Evolutionary conservation across 495 filamentous ascomycete species (phyloP), one percentile per base, ranked within the genome.

Genomic region (Penicillium chermesinum): DNA sequence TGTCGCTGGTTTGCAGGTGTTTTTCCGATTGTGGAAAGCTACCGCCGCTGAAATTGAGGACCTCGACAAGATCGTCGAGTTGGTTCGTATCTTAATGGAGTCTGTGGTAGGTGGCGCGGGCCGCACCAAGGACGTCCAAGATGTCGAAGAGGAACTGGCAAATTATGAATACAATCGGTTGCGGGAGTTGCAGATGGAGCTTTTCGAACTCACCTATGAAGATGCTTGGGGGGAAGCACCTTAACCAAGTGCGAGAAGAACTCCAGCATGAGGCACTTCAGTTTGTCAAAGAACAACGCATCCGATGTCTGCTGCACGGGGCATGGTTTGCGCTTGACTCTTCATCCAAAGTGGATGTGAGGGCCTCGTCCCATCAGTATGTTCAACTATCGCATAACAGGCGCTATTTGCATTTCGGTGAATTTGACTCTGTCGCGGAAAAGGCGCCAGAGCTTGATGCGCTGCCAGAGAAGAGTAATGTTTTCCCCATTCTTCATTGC

Each of bases 251-350:
- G 10, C 85, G 91, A n/a, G 89, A 96, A 37, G 88, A 96, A 66
- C 73, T 97, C 9, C 86, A 91, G 53, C 83, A 91, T 54, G 93
- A 98, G 60, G 90, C 93, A 16, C 68, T 95, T 33, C 88, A 95
- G 55, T 98, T 98, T 58, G 85, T 97, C 59, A 96, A 93, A 60
- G 93, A 98, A 64, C 93, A 98, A 63, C 83, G 93, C 38, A 87
- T 96, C 44, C 80, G 94, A n/a, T 96, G 89, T 63, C 73, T 99
- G 12, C 74, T 96, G 10, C 79, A 86, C 48, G 93, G 93, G 19
- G 81, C 84, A 16, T 99, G 94, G 94, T 97, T 99, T 59, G 79
- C 86, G 5, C 79, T 85, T 44, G 67, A 67, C 4, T 55, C 64
- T 22, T 48, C 44, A 20, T 64, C 68, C 44, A 72, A 68, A 16